Evolutionary conservation across 2,329 filamentous ascomycete species (phyloP).

Genomic region (Tolypocladium tundrense): DNA sequence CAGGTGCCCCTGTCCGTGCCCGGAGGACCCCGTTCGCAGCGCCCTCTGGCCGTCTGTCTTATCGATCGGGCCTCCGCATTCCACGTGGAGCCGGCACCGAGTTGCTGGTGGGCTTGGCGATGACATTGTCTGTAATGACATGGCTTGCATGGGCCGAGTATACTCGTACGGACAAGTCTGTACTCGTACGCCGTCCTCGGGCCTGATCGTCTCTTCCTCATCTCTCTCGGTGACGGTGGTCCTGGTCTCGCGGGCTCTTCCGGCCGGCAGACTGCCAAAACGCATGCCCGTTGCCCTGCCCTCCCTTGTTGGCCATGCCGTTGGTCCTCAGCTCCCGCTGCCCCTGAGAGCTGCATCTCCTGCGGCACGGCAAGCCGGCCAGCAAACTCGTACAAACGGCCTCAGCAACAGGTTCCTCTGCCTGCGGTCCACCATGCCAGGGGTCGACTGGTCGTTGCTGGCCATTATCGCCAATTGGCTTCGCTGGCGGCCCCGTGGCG

Average conservation of each 20-base stretch:
- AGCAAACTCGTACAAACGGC: not conserved
- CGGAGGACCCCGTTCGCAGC: not conserved
- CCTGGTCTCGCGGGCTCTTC: not conserved
- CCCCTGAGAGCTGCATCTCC: not conserved
- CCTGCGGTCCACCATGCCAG: not conserved
- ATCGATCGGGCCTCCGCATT: not conserved
- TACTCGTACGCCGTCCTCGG: not conserved
- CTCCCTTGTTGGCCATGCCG: not conserved
- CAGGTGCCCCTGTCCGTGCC: not conserved
- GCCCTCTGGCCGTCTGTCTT: not conserved
- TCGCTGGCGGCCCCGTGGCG: not conserved
- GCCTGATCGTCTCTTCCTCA: not conserved
- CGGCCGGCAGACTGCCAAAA: not conserved
- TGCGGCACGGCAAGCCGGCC: not conserved
- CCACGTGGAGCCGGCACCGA: not conserved
- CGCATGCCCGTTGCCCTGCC: not conserved
- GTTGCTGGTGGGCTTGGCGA: not conserved
- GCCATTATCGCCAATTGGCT: not conserved
- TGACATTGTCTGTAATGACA: not conserved
- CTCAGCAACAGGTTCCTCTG: not conserved
- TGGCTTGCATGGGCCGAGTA: not conserved
- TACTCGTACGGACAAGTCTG: no score
- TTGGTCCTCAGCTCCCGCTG: not conserved
- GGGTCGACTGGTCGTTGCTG: not conserved
- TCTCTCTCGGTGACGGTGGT: not conserved